Evolutionary conservation across 192 early-diverging fungal species (phyloP), one percentile per base, ranked within the genome.

Genomic region (Coemansia sp.): DNA sequence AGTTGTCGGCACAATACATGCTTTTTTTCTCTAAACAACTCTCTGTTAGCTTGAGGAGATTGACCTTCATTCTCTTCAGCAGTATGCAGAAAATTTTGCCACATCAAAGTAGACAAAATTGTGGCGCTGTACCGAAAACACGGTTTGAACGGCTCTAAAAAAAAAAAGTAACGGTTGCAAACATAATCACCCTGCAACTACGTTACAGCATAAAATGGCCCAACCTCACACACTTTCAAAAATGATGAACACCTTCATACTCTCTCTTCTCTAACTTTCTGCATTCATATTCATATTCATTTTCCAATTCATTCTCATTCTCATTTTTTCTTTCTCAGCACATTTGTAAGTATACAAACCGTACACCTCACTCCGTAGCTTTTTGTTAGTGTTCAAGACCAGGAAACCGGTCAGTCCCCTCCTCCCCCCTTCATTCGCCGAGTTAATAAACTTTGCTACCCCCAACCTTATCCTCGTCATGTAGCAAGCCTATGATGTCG

Each of bases 401-500:
- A 29, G 15, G 10, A 3, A 57, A 50, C 47, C 47, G 22, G 47
- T 24, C 47, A n/a, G n/a, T n/a, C 49, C 20, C 47, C n/a, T 8
- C 47, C n/a, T 20, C 47, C 47, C 20, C 7, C 10, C 7, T 50
- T 50, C n/a, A 50, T 50, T 50, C n/a, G n/a, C 53, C 12, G 27
- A 57, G 53, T 29, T n/a, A n/a, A n/a, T 57, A 18, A 15, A 58
- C 11, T 16, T 16, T 12, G n/a, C 29, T 13, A 5, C 24, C 29
- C 12, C 49, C 22, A 4, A 22, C 18, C 44, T 46, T 46, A 36
- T 36, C 8, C 34, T 46, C 47, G 20, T 46, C 20, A 34, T 62
- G 61, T 62, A 62, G 36, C 9, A 62, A 27, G 39, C n/a, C n/a
- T n/a, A 58, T 58, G 55, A 13, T 41, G 38, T 22, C 61, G 38